Percentiles rank a stretch among this genome's conserved stretches.
Conservation (phyloP, 192 early-diverging fungal genomes). For the Coemansia sp. region DNA sequence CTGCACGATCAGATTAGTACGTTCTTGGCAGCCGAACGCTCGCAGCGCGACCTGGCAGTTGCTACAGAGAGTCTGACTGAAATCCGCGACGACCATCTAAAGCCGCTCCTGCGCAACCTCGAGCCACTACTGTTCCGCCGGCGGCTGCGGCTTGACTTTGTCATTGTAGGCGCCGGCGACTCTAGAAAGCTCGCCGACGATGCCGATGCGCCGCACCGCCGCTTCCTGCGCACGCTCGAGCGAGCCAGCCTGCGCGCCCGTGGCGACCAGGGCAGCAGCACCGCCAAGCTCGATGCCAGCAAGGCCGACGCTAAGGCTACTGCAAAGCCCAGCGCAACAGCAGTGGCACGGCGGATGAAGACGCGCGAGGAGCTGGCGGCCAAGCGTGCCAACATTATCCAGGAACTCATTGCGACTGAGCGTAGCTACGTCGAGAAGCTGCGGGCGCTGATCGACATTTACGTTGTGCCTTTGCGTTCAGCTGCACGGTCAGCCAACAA, state of each 20-base stretch:
- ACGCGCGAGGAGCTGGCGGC: conserved; percentile 46
- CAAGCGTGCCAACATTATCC: conserved; percentile 54
- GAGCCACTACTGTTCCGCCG: conserved; percentile 52
- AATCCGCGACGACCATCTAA: conserved; percentile 52
- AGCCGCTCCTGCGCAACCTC: conserved; percentile 51
- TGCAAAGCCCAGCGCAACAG: neutral
- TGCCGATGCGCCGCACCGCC: conserved; percentile 37
- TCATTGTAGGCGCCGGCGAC: conserved; percentile 32
- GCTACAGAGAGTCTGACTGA: conserved; percentile 51
- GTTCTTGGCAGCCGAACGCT: conserved; percentile 27
- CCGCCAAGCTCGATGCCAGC: conserved; percentile 8
- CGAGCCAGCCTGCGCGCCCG: conserved; percentile 38
- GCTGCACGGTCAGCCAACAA: conserved; percentile 54
- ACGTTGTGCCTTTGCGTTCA: conserved; percentile 55
- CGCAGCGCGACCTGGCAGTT: conserved; percentile 39
- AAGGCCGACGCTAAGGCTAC: conserved; percentile 11
- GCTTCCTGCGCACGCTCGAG: conserved; percentile 49
- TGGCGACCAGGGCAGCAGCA: conserved; percentile 19
- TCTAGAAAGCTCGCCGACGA: conserved; percentile 20
- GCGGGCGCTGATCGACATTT: conserved; percentile 54
- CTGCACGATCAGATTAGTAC: conserved; percentile 21
- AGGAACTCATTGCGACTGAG: conserved; percentile 62
- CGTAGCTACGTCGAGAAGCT: conserved; percentile 62
- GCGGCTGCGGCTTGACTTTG: conserved; percentile 49
- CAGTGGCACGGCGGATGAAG: conserved; percentile 25